A percentile compares a stretch with the other conserved stretches of the same genome.
These are phyloP conservation scores for Eucommia ulmoides DNA, from an alignment of 257 asterid genomes.

Conservation along the genomic window DNA sequence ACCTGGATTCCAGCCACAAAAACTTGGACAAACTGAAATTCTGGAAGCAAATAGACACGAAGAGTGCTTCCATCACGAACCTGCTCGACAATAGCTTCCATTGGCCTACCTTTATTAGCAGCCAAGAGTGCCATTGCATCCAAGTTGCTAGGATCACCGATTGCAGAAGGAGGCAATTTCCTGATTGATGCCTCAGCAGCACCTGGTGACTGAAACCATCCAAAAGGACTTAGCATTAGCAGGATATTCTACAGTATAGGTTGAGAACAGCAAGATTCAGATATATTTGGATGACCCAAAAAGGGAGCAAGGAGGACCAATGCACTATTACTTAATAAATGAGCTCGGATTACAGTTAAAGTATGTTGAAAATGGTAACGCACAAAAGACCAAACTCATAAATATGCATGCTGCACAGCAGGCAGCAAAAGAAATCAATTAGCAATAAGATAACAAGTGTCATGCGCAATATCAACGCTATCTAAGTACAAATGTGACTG, in stretches of 20 bases:
- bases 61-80: constrained; percentile 95
- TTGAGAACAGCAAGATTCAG: not conserved
- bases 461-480: not conserved
- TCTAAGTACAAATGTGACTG: not conserved
- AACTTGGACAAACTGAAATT: constrained; percentile 80
- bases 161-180: constrained; percentile 85
- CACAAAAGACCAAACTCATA: no score
- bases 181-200: constrained; percentile 75
- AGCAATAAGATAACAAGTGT: not conserved
- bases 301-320: no score
- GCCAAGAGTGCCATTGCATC: constrained; percentile 75
- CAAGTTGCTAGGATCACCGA: constrained; percentile 65
- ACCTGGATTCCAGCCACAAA: constrained; percentile 95
- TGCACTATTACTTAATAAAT: no score
- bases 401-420: not conserved
- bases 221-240: not conserved
- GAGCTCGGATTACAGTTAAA: not conserved
- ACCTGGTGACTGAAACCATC: constrained; percentile 58
- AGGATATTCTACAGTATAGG: not conserved
- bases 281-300: not conserved
- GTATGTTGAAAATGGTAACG: not conserved
- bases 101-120: constrained; percentile 72
- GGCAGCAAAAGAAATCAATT: not conserved
- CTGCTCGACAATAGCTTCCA: constrained; percentile 93
- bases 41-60: constrained; percentile 88